These are phyloP conservation scores for Lipomyces oligophaga DNA, from an alignment of 805 yeast species.

Conservation along the genomic window DNA sequence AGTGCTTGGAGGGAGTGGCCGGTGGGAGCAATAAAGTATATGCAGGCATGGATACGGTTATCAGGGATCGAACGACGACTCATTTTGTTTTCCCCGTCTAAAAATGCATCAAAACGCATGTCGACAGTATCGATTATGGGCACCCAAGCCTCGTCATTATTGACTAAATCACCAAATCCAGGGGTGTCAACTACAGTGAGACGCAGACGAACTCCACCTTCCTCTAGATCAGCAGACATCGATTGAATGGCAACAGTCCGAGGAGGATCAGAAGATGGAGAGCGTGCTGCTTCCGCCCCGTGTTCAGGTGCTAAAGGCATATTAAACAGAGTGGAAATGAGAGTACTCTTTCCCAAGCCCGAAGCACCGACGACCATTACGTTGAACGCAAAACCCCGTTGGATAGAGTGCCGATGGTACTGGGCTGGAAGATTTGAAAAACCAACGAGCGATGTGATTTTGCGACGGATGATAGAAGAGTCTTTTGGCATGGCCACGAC, in stretches of 20 bases:
- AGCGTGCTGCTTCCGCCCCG: background rate
- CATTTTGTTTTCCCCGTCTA: slow-evolving; percentile 84
- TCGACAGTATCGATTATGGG: slow-evolving; percentile 90
- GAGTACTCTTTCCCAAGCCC: slow-evolving; percentile 90
- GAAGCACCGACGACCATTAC: slow-evolving; percentile 77
- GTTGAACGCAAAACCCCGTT: slow-evolving; percentile 85
- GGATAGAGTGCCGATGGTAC: slow-evolving; percentile 93
- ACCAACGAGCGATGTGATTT: slow-evolving; percentile 89
- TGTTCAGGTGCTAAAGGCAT: slow-evolving; percentile 44
- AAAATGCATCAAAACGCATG: slow-evolving; percentile 75
- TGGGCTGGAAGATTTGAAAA: slow-evolving; percentile 97
- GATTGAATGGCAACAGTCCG: slow-evolving; percentile 55
- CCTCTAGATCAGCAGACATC: slow-evolving; percentile 72
- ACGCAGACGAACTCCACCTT: slow-evolving; percentile 84
- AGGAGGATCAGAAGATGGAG: slow-evolving; percentile 34
- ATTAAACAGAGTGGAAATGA: slow-evolving; percentile 85
- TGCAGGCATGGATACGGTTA: slow-evolving; percentile 84
- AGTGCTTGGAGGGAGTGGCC: slow-evolving; percentile 88
- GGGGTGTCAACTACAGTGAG: slow-evolving; percentile 85
- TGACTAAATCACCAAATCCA: slow-evolving; percentile 88
- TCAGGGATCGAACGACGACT: slow-evolving; percentile 70
- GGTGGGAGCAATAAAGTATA: slow-evolving; percentile 94
- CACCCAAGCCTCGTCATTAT: slow-evolving; percentile 60
- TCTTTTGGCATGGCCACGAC: slow-evolving; percentile 3
- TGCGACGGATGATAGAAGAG: slow-evolving; percentile 62